Percentiles rank a stretch among this genome's conserved stretches.
These are phyloP conservation scores for Elongisporangium senticosum DNA, from an alignment of 352 stramenopile species.

Conservation along the genomic window DNA sequence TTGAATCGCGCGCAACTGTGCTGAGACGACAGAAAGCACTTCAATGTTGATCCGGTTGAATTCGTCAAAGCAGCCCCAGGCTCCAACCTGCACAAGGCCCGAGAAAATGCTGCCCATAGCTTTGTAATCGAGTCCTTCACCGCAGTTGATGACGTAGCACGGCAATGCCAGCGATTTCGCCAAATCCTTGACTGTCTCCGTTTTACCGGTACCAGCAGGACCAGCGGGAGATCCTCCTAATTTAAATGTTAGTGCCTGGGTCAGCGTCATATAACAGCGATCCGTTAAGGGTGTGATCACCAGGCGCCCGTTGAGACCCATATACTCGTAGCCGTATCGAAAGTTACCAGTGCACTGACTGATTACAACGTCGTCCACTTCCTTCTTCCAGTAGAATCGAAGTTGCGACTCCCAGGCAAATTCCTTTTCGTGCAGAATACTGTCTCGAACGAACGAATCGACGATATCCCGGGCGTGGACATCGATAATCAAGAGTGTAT, in stretches of 20 bases:
- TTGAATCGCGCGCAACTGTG: slow-evolving; percentile 89
- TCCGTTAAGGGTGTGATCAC: slow-evolving; percentile 93
- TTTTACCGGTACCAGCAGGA: slow-evolving; percentile 90
- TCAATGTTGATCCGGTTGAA: slow-evolving; percentile 89
- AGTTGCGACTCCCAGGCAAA: slow-evolving; percentile 90
- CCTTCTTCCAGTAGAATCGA: slow-evolving; percentile 89
- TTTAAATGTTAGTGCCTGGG: slow-evolving; percentile 91
- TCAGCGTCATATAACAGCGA: slow-evolving; percentile 93
- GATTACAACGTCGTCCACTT: slow-evolving; percentile 87
- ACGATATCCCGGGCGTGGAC: slow-evolving; percentile 89
- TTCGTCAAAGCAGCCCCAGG: slow-evolving; percentile 85
- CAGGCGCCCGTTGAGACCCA: slow-evolving; percentile 88
- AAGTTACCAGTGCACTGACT: slow-evolving; percentile 90
- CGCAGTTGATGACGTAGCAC: slow-evolving; percentile 91
- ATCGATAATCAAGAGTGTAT: slow-evolving; percentile 89
- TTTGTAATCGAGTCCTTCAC: slow-evolving; percentile 91
- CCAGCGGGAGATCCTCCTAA: slow-evolving; percentile 86
- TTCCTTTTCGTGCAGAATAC: slow-evolving; percentile 87
- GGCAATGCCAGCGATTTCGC: slow-evolving; percentile 89
- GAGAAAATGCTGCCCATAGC: slow-evolving; percentile 90
- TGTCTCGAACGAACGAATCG: slow-evolving; percentile 86
- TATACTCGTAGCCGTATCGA: slow-evolving; percentile 93
- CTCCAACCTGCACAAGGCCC: slow-evolving; percentile 82
- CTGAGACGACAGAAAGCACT: slow-evolving; percentile 80
- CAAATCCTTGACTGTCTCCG: slow-evolving; percentile 91